Evolutionary conservation across 2,329 filamentous ascomycete species (phyloP), one percentile per base, ranked within the genome.

Genomic region (Dichotomopilus funicola): DNA sequence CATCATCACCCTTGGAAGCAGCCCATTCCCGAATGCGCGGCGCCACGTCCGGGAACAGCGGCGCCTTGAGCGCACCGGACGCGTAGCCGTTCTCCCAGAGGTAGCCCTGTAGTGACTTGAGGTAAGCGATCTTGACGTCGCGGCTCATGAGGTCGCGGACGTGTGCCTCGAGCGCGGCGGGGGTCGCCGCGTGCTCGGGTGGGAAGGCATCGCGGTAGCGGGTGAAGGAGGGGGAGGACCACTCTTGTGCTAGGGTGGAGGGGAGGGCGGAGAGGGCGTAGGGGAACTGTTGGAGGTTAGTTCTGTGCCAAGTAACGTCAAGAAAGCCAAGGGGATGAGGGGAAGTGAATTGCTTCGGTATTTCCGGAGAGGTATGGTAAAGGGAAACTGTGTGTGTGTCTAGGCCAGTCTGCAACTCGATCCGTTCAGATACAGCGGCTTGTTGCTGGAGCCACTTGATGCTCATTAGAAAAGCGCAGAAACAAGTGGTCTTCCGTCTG

Each of bases 41-140:
- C n/a, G 81, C 74, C 13, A 92, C 88, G 65, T 94, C 89, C 4
- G 79, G 72, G 68, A 90, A 94, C 57, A 94, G 75, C 8, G 87
- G 86, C 33, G 88, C 88, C 59, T 80, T 79, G 60, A 92, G 79
- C 59, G 82, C 77, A 52, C 87, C 87, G 51, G 78, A 80, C 58
- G 77, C 75, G 72, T 92, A 94, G 57, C 89, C 89, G 41, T 78
- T 78, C 65, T 83, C 76, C 88, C 88, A 94, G 42, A 94, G 78
- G 64, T 88, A 84, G 63, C 89, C 87, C 73, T 94, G 88, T 44
- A 92, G 81, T 56, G 81, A 81, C 74, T 94, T 94, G 60, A 91
- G 76, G 70, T 90, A 91, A 43, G 86, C 74, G 57, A 84, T 77
- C 72, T 92, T 94, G 66, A 89, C 77, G 67, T 94, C 88, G 59